These are phyloP conservation scores for Calvatia gigantea DNA, from an alignment of 768 basidiomycete species.

Conservation along the genomic window DNA sequence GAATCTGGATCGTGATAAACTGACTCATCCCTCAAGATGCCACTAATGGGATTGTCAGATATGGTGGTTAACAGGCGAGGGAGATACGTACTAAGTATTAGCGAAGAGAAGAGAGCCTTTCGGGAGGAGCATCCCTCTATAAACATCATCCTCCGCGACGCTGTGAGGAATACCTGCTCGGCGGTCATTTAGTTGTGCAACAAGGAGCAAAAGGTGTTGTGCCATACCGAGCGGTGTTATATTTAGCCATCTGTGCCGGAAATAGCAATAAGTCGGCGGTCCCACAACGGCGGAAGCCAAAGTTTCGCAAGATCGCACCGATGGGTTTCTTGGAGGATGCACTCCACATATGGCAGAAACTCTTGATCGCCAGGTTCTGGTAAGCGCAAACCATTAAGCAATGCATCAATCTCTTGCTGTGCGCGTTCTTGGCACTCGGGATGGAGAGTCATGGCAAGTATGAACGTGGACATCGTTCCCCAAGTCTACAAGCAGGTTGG, in stretches of 20 bases:
- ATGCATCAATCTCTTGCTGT: slow-evolving; percentile 65
- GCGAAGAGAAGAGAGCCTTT: slow-evolving; percentile 60
- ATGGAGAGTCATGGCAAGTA: slow-evolving; percentile 63
- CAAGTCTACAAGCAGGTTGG: no score
- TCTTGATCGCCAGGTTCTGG: slow-evolving; percentile 59
- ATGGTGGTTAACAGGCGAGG: background rate
- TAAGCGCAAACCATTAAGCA: slow-evolving; percentile 50
- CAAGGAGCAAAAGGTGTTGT: background rate
- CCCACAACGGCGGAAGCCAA: slow-evolving; percentile 52
- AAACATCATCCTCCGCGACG: slow-evolving; percentile 61
- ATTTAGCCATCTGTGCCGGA: background rate
- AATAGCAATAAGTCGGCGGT: slow-evolving; percentile 18
- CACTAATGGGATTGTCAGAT: slow-evolving; percentile 25
- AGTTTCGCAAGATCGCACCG: no score
- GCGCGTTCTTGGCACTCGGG: slow-evolving; percentile 55
- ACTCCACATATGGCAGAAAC: no score
- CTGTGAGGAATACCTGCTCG: slow-evolving; percentile 57
- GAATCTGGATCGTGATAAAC: slow-evolving; percentile 45
- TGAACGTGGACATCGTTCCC: slow-evolving; percentile 52
- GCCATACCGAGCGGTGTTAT: slow-evolving; percentile 1
- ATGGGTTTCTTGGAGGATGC: slow-evolving; percentile 51
- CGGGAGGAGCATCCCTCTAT: slow-evolving; percentile 53
- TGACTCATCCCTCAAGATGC: slow-evolving; percentile 42
- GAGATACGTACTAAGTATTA: slow-evolving; percentile 51
- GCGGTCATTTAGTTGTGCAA: background rate